Evolutionary conservation across 257 asterid genomes (phyloP).

Genomic region (Solanum commersonii): DNA sequence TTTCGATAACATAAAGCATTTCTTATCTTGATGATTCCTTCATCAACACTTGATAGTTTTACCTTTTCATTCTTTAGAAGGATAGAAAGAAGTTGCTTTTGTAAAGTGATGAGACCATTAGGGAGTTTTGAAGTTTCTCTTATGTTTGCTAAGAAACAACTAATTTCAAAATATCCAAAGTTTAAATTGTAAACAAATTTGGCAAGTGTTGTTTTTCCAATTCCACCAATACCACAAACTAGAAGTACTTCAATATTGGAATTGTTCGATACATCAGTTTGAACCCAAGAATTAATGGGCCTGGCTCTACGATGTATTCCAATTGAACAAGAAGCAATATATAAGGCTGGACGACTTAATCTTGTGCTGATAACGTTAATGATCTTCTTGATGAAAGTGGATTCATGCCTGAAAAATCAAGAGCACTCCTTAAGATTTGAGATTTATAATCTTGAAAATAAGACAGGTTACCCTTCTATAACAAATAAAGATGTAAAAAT

Average conservation of each 20-base stretch:
- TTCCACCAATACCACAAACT: conserved; percentile 11
- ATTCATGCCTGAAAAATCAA: background rate
- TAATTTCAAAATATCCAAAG: background rate
- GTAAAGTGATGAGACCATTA: conserved; percentile 2
- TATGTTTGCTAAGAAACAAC: conserved; percentile 11
- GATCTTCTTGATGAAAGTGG: background rate
- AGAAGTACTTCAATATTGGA: background rate
- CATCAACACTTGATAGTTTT: conserved; percentile 2
- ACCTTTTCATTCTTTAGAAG: background rate
- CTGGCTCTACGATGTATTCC: background rate
- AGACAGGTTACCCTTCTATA: too few species aligned
- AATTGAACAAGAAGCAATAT: background rate
- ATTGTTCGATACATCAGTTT: background rate
- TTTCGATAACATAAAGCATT: background rate
- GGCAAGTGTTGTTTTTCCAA: conserved; percentile 16
- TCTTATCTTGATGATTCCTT: conserved; percentile 8
- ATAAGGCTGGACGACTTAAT: background rate
- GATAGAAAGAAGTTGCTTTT: conserved; percentile 4
- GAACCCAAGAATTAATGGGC: conserved; percentile 1
- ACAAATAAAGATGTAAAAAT: too few species aligned
- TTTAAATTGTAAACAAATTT: conserved; percentile 10
- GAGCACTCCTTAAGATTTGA: too few species aligned
- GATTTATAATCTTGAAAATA: too few species aligned
- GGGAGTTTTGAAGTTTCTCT: conserved; percentile 4
- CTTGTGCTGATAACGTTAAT: background rate